Evolutionary conservation across 768 basidiomycete genomes (phyloP).

Genomic region (Tubosaeta sp.): DNA sequence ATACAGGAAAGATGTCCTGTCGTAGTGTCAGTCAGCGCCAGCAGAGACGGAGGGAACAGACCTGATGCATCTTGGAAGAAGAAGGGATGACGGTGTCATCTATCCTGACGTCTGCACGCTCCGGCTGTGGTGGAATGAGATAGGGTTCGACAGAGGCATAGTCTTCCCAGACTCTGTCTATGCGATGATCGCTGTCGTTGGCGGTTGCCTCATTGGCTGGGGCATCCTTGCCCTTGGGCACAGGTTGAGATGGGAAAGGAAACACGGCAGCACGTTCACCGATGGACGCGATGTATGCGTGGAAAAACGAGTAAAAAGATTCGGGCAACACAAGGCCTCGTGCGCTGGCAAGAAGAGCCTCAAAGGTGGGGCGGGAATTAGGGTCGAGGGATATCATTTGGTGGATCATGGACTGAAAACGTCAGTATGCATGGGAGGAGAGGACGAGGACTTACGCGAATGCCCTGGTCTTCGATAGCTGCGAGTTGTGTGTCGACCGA

Average conservation of each 20-base stretch:
- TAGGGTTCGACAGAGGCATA: constrained; percentile 80
- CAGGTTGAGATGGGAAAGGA: constrained; percentile 33
- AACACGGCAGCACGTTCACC: constrained; percentile 58
- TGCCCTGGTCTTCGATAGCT: constrained; percentile 73
- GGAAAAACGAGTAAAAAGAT: constrained; percentile 91
- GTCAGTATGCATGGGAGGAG: not conserved
- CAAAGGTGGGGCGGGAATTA: constrained; percentile 72
- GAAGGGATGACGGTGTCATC: constrained; percentile 35
- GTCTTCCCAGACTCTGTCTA: constrained; percentile 84
- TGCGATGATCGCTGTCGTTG: constrained; percentile 77
- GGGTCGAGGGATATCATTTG: constrained; percentile 89
- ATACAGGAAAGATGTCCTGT: constrained; percentile 76
- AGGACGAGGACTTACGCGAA: constrained; percentile 56
- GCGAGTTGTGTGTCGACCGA: constrained; percentile 68
- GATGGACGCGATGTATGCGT: constrained; percentile 80
- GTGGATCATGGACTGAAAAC: constrained; percentile 69
- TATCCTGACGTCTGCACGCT: constrained; percentile 52
- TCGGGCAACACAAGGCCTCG: constrained; percentile 85
- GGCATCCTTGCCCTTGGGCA: constrained; percentile 18
- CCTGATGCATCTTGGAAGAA: constrained; percentile 59
- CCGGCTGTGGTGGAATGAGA: constrained; percentile 44
- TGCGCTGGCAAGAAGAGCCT: constrained; percentile 66
- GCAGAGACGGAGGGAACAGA: constrained; percentile 19
- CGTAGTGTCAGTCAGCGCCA: constrained; percentile 4
- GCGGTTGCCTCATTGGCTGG: constrained; percentile 43